Evolutionary conservation across 1,284 basidiomycete genomes (phyloP), one percentile per base, ranked within the genome.

Genomic region (Puccinia polysora): DNA sequence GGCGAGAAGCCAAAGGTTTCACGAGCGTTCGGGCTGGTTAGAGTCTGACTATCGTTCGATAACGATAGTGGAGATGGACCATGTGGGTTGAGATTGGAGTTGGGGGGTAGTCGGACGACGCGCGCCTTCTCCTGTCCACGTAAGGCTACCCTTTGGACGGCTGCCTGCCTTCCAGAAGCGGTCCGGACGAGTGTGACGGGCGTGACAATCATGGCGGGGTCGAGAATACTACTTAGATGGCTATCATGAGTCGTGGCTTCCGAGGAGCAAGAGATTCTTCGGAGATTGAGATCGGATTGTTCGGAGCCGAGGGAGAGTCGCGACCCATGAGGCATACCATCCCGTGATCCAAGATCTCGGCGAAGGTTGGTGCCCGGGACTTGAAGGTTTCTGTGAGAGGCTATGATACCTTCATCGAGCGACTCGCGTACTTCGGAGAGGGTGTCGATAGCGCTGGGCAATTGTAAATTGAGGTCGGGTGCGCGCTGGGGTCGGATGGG

Each of bases 151-250:
- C 67, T n/a, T 49, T 69, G 67, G 2, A 69, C 67, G 5, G 67
- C 67, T 3, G 67, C 67, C 47, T 69, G 67, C 10, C 67, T 40
- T 20, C 67, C 67, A 14, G 67, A 69, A n/a, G 67, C 67, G 2
- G 67, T 69, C 34, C 67, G 38, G 15, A 69, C 67, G 2, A 69
- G 38, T 5, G 67, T 69, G 56, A 69, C 56, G 8, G 67, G 67
- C 7, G 67, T 69, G 14, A 69, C 67, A 12, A 69, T 69, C 67
- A 69, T 69, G 18, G 67, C 67, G 14, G 67, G 67, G 34, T 69
- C 67, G 20, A 69, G 56, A 36, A 69, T 69, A 28, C 67, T 69
- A 25, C 55, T 59, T 10, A 69, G 67, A 69, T 59, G 67, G 56
- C 67, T 69, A 8, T 69, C 67, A 23, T 69, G 55, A 7, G 67